phyloP scores from a whole-genome alignment of 345 rosid species.

The Bruguiera gymnorhiza region DNA sequence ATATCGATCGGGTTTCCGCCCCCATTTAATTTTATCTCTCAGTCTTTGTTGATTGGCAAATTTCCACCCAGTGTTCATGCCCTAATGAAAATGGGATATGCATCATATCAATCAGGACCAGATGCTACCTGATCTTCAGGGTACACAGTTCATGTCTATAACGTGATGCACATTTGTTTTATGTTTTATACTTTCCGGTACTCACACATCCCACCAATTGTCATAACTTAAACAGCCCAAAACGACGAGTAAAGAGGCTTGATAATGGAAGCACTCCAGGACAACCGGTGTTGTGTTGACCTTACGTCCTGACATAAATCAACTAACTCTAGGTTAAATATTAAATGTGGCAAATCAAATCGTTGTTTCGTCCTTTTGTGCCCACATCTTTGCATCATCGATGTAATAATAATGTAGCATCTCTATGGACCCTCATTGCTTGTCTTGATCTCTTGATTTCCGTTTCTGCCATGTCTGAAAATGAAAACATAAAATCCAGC shows the following conservation, averaged over 20 bases:
- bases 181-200: background rate
- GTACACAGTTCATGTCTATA: background rate
- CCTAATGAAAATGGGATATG: background rate
- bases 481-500: too few species aligned
- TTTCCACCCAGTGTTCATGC: background rate
- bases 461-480: background rate
- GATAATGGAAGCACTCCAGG: conserved; percentile 11
- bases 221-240: too few species aligned
- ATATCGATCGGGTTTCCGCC: background rate
- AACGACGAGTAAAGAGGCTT: background rate
- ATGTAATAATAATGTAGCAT: background rate
- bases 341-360: background rate
- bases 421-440: conserved; percentile 31
- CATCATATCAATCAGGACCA: background rate
- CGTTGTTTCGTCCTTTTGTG: conserved; percentile 14
- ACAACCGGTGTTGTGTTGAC: conserved; percentile 37
- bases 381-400: background rate
- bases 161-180: too few species aligned
- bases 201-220: conserved; percentile 1
- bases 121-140: background rate
- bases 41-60: background rate
- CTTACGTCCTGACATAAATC: conserved; percentile 47
- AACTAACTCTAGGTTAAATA: conserved; percentile 23
- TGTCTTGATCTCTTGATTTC: background rate
- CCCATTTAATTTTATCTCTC: background rate